Conservation (phyloP, 2,329 filamentous ascomycete genomes). For the Xylogone sp. region DNA sequence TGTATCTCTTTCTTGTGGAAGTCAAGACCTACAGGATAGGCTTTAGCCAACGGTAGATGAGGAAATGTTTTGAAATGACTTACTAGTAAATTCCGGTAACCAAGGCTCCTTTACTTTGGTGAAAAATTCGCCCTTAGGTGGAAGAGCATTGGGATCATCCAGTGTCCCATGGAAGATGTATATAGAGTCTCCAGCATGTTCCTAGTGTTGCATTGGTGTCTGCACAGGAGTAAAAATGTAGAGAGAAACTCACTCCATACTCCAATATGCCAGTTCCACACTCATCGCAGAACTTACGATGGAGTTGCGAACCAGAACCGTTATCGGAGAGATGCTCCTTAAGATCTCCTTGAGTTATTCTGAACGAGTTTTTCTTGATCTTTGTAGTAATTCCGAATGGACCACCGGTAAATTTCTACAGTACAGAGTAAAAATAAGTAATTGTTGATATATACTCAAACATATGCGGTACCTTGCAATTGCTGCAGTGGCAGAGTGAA, state of each 20-base stretch:
- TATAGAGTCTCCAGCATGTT: slow-evolving; percentile 41
- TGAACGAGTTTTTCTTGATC: slow-evolving; percentile 40
- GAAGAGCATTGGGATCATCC: slow-evolving; percentile 43
- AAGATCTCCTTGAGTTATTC: slow-evolving; percentile 33
- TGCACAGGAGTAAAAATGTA: background rate
- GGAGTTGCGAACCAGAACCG: slow-evolving; percentile 40
- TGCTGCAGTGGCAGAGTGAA: slow-evolving; percentile 48
- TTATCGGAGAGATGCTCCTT: slow-evolving; percentile 46
- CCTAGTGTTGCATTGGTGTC: slow-evolving; percentile 24
- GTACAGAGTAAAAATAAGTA: background rate
- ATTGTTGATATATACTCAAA: background rate
- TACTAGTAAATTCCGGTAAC: slow-evolving; percentile 47
- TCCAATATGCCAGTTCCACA: slow-evolving; percentile 50
- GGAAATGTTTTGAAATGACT: slow-evolving; percentile 10
- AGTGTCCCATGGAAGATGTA: slow-evolving; percentile 44
- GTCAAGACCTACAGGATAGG: background rate
- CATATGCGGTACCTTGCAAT: slow-evolving; percentile 40
- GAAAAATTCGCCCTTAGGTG: slow-evolving; percentile 53
- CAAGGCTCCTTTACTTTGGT: slow-evolving; percentile 42
- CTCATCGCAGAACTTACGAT: slow-evolving; percentile 48
- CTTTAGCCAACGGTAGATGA: background rate
- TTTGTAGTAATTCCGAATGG: slow-evolving; percentile 50
- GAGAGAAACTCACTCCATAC: slow-evolving; percentile 38
- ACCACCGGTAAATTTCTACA: slow-evolving; percentile 45
- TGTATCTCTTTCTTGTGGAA: background rate